These are phyloP conservation scores for Exidia glandulosa DNA, from an alignment of 768 basidiomycete genomes.

Conservation along the genomic window DNA sequence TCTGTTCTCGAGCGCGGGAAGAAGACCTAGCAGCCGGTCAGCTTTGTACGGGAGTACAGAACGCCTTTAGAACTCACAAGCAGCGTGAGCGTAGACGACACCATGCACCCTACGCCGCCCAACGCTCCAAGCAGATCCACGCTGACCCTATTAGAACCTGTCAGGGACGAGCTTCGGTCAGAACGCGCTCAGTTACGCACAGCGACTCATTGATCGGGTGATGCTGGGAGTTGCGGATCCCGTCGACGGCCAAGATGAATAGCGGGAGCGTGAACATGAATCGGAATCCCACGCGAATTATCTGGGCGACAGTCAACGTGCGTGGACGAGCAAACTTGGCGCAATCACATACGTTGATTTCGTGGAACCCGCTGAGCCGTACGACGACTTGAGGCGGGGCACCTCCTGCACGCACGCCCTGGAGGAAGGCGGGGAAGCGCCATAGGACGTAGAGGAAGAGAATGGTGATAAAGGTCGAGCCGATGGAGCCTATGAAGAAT, in stretches of 20 bases:
- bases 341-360: slow-evolving; percentile 54
- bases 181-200: slow-evolving; percentile 31
- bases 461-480: slow-evolving; percentile 55
- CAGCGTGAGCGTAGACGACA: slow-evolving; percentile 72
- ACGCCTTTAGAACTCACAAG: too few relatives aligned
- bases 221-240: slow-evolving; percentile 28
- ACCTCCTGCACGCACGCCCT: slow-evolving; percentile 58
- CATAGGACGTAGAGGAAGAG: slow-evolving; percentile 61
- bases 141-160: slow-evolving; percentile 3
- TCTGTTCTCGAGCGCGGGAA: slow-evolving; percentile 38
- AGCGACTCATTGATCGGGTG: slow-evolving; percentile 40
- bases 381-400: slow-evolving; percentile 67
- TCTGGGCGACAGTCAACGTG: slow-evolving; percentile 25
- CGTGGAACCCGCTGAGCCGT: slow-evolving; percentile 61
- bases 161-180: too few relatives aligned
- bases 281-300: slow-evolving; percentile 61
- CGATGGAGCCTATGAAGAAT: slow-evolving; percentile 59
- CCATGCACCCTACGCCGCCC: slow-evolving; percentile 62
- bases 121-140: slow-evolving; percentile 61
- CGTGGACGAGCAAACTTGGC: not conserved
- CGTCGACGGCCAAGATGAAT: slow-evolving; percentile 56
- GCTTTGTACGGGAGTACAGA: too few relatives aligned
- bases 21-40: too few relatives aligned
- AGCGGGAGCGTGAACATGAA: slow-evolving; percentile 65
- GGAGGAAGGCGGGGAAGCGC: slow-evolving; percentile 61